Evolutionary conservation across 2,329 filamentous ascomycete species (phyloP).

Genomic region (Tympanopsis confertula): DNA sequence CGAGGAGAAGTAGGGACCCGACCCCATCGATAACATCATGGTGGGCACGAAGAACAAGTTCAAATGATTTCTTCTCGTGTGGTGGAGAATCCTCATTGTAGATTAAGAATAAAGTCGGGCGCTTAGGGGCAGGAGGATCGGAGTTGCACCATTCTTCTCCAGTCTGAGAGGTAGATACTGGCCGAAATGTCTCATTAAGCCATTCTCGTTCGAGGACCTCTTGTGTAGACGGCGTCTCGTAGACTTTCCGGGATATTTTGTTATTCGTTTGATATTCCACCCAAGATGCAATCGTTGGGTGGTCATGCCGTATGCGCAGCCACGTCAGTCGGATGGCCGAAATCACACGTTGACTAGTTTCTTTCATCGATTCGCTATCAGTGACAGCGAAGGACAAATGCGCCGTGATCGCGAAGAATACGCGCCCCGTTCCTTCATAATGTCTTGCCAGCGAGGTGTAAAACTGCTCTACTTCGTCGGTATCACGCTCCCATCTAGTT

Average conservation of each 20-base stretch:
- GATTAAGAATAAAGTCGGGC: constrained; percentile 20
- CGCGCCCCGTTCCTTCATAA: constrained; percentile 22
- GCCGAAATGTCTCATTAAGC: constrained; percentile 17
- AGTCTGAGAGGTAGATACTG: constrained; percentile 10
- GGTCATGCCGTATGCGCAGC: constrained; percentile 16
- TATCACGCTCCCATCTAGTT: constrained; percentile 20
- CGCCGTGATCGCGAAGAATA: constrained; percentile 27
- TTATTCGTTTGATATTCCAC: constrained; percentile 8
- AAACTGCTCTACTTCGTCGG: constrained; percentile 27
- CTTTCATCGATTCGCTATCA: neutral
- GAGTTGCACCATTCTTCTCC: constrained; percentile 20
- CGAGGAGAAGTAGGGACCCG: constrained; percentile 20
- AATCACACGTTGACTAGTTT: constrained; percentile 9
- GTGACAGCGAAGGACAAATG: constrained; percentile 17
- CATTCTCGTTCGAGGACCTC: constrained; percentile 7
- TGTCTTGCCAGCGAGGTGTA: constrained; percentile 21
- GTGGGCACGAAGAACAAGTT: constrained; percentile 21
- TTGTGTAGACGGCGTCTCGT: constrained; percentile 6
- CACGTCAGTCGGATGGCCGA: constrained; percentile 18
- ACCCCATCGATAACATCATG: constrained; percentile 28
- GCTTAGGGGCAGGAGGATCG: constrained; percentile 17
- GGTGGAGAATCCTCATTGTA: neutral
- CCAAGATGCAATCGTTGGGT: constrained; percentile 19
- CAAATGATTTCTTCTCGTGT: constrained; percentile 3
- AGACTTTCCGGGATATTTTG: constrained; percentile 15